These are phyloP conservation scores for Spathaspora arborariae DNA, from an alignment of 805 yeast genomes.

Conservation along the genomic window DNA sequence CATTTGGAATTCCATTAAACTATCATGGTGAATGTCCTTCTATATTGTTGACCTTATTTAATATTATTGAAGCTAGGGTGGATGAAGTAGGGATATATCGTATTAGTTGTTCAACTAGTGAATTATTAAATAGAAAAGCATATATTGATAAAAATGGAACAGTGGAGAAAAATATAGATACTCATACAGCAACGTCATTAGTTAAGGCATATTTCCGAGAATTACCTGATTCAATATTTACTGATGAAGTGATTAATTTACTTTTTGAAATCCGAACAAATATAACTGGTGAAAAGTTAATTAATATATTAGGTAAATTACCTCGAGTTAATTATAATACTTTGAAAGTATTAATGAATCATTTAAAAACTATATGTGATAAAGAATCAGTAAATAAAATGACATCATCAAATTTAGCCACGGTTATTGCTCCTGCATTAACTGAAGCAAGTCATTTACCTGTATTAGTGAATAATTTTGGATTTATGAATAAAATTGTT, in stretches of 20 bases:
- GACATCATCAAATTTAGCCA: slow-evolving; percentile 87
- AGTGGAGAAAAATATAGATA: slow-evolving; percentile 53
- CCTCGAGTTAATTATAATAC: slow-evolving; percentile 69
- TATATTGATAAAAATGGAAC: slow-evolving; percentile 46
- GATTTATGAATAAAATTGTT: slow-evolving; percentile 50
- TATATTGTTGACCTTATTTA: slow-evolving; percentile 61
- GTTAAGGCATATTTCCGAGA: slow-evolving; percentile 82
- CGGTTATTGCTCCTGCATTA: slow-evolving; percentile 71
- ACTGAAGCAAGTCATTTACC: slow-evolving; percentile 53
- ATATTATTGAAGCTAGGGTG: slow-evolving; percentile 82
- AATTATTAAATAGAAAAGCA: slow-evolving; percentile 39
- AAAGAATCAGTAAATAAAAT: slow-evolving; percentile 71
- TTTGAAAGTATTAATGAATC: slow-evolving; percentile 62
- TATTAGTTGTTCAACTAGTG: slow-evolving; percentile 51
- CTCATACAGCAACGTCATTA: slow-evolving; percentile 84
- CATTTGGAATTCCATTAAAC: slow-evolving; percentile 84
- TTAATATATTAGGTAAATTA: slow-evolving; percentile 23
- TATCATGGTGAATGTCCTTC: slow-evolving; percentile 66
- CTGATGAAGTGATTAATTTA: slow-evolving; percentile 59
- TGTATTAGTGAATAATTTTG: slow-evolving; percentile 44
- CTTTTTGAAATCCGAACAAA: slow-evolving; percentile 39
- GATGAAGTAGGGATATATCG: slow-evolving; percentile 91
- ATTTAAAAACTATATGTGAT: slow-evolving; percentile 64
- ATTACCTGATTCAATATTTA: slow-evolving; percentile 77
- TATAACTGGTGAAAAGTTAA: slow-evolving; percentile 11